Conservation (phyloP, 805 yeast species). For the Yarrowia sp. region DNA sequence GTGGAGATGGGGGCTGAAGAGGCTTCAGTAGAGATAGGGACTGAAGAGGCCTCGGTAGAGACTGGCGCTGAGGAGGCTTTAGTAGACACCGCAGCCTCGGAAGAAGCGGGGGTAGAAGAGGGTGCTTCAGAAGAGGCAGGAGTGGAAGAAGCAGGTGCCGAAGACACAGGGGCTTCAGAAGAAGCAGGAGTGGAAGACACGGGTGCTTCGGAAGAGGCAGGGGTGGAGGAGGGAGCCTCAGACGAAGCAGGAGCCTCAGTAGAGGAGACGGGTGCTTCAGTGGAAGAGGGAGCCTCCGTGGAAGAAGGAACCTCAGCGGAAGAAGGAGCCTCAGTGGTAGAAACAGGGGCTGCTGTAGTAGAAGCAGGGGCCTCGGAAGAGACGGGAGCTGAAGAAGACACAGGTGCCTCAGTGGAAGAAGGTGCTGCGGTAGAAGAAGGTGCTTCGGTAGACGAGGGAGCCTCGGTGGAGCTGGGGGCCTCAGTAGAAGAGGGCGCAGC, state of each 20-base stretch:
- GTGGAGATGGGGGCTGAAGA: neutral
- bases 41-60: neutral
- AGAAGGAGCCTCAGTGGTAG: neutral
- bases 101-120: neutral
- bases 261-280: neutral
- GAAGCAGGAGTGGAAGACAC: neutral
- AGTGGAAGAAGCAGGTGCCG: neutral
- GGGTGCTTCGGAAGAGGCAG: neutral
- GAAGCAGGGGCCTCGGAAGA: neutral
- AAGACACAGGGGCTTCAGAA: neutral
- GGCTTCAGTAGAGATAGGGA: neutral
- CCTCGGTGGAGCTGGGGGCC: neutral
- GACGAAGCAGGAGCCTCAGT: neutral
- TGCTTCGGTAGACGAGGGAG: neutral
- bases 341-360: neutral
- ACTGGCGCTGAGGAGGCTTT: neutral
- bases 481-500: neutral
- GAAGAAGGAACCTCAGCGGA: neutral
- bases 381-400: neutral
- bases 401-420: neutral
- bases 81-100: neutral
- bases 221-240: neutral
- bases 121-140: neutral
- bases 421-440: neutral
- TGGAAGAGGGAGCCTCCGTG: neutral